Evolutionary conservation across 2,329 filamentous ascomycete genomes (phyloP).

Genomic region (Fusarium lyarnte): DNA sequence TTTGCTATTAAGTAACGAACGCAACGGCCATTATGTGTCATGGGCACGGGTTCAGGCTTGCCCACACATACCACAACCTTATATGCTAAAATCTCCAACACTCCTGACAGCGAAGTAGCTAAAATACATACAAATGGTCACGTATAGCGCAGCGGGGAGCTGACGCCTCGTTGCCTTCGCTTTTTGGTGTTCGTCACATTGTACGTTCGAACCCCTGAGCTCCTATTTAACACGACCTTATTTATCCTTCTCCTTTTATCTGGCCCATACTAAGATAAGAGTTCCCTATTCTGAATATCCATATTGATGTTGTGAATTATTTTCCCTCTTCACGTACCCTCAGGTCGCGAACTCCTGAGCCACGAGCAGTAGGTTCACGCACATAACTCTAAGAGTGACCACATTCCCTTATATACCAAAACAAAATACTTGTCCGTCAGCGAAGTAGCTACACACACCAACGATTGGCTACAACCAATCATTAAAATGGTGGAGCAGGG

Average conservation of each 20-base stretch:
- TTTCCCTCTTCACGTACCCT: rapidly evolving
- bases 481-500: too few species aligned
- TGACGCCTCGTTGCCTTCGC: neutral
- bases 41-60: too few species aligned
- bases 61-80: neutral
- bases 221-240: neutral
- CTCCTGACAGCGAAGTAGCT: neutral
- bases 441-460: conserved; percentile 35
- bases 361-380: neutral
- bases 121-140: neutral
- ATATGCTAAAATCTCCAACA: neutral
- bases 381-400: neutral
- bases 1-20: neutral
- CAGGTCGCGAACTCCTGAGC: rapidly evolving
- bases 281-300: rapidly evolving
- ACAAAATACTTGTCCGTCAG: neutral
- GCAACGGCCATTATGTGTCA: too few species aligned
- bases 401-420: neutral
- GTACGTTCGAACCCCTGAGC: neutral
- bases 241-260: neutral
- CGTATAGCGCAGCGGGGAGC: neutral
- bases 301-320: rapidly evolving
- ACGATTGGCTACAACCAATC: too few species aligned
- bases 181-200: neutral
- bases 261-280: rapidly evolving